Evolutionary conservation across 306 rosid species (phyloP).

Genomic region (Rosa chinensis): DNA sequence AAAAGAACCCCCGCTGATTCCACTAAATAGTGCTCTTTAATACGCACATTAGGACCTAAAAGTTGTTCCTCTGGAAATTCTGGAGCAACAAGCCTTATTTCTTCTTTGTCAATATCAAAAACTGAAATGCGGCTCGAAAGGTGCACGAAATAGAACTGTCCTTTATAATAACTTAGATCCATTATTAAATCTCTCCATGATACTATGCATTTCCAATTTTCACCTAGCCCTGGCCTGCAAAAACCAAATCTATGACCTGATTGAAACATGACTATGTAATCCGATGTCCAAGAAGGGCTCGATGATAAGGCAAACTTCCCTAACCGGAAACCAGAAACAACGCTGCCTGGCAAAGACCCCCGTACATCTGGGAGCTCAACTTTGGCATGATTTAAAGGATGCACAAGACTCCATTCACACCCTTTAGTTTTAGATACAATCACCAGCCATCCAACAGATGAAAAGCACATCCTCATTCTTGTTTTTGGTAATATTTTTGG

Average conservation of each 20-base stretch:
- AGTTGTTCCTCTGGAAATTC: background rate
- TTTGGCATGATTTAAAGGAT: background rate
- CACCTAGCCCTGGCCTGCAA: background rate
- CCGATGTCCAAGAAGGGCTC: background rate
- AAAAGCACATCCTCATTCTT: background rate
- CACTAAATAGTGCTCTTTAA: too few relatives aligned
- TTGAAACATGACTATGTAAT: background rate
- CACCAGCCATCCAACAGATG: background rate
- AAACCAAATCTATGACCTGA: background rate
- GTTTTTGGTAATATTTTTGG: background rate
- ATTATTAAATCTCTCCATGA: background rate
- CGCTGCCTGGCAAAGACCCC: too few relatives aligned
- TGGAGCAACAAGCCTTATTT: background rate
- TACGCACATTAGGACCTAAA: too few relatives aligned
- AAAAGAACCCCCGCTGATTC: too few relatives aligned
- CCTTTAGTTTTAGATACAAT: background rate
- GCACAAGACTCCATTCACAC: background rate
- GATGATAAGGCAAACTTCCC: background rate
- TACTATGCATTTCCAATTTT: background rate
- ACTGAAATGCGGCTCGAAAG: background rate
- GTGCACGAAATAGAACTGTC: background rate
- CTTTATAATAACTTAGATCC: background rate
- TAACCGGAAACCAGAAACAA: too few relatives aligned
- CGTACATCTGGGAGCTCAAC: background rate
- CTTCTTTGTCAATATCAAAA: background rate